Base-by-base conservation (phyloP, 140 eudicot species). In the Oenanthe javanica region DNA sequence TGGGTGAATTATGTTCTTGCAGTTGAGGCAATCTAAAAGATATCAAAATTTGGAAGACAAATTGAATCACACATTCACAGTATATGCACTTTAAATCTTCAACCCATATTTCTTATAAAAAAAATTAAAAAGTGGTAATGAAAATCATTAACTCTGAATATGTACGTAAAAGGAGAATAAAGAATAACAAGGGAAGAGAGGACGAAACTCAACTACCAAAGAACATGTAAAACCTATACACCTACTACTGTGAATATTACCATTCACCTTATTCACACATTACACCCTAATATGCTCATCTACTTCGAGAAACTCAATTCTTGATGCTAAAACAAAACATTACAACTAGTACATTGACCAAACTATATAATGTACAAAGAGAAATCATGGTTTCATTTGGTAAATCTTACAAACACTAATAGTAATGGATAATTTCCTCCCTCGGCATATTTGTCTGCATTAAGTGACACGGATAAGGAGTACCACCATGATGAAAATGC, bases 401-500 rank as follows among this genome's bases (percentile, higher is more conserved):
- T 46, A 45, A 74, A 46, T 46, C 40, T n/a, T 73, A 73, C 69
- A 36, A 13, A 67, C 43, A 36, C 45, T 31, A 31, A 31, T 31
- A 31, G 31, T 31, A 1, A 31, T 14, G 43, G 21, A n/a, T 67
- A 31, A 67, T 10, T 67, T 67, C 46, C 46, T 67, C 10, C 46
- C 21, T 31, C 42, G 19, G 27, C 21, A 31, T 67, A 11, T 31
- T 11, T 67, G 73, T 67, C 43, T 27, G 43, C n/a, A 11, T 13
- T 67, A 92, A 63, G 98, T 94, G 15, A 82, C 86, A 57, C 97
- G 93, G 71, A 94, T 94, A 38, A 92, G 92, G 81, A 94, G 89
- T 69, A 94, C 95, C 52, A 92, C 97, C 98, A 94, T 94, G 80
- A 94, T 82, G 80, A 92, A 94, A 81, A 92, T 80, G 43, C 88